Conservation (phyloP, 768 basidiomycete species). For the Amanita subjunquillea region DNA sequence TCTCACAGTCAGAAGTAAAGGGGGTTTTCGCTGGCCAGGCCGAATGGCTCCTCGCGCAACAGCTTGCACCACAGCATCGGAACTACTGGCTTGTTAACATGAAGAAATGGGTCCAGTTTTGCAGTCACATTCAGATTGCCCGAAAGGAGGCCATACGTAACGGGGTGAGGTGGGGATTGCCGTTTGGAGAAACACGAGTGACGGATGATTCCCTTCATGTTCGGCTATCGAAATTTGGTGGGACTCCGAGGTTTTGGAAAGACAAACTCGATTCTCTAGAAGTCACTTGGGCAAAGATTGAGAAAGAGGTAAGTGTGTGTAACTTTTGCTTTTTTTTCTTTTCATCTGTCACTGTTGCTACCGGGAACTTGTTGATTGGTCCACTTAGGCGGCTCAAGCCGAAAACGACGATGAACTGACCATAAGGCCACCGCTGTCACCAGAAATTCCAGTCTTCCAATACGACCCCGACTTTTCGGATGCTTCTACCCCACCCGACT, state of each 20-base stretch:
- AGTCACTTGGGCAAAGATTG: background rate
- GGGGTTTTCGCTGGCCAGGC: constrained; percentile 43
- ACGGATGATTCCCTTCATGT: constrained; percentile 5
- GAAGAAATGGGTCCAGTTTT: constrained; percentile 38
- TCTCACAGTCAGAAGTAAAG: constrained; percentile 41
- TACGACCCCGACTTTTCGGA: constrained; percentile 55
- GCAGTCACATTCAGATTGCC: constrained; percentile 17
- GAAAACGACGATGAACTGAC: background rate
- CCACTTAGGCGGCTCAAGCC: background rate
- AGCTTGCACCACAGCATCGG: constrained; percentile 18
- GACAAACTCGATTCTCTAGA: background rate
- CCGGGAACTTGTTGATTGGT: no score
- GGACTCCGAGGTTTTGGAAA: background rate
- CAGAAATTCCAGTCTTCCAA: constrained; percentile 8
- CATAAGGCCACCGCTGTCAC: background rate
- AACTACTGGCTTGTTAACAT: constrained; percentile 27
- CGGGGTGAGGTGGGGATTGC: constrained; percentile 21
- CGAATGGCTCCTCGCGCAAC: constrained; percentile 49
- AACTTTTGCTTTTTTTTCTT: background rate
- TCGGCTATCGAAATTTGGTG: background rate
- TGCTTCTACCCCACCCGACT: constrained; percentile 32
- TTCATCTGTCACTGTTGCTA: no score
- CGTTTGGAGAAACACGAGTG: constrained; percentile 12
- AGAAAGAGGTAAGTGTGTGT: background rate
- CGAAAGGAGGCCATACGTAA: constrained; percentile 20